Base-by-base conservation (phyloP, 2,329 filamentous ascomycete genomes). In the Alternaria arbusti region DNA sequence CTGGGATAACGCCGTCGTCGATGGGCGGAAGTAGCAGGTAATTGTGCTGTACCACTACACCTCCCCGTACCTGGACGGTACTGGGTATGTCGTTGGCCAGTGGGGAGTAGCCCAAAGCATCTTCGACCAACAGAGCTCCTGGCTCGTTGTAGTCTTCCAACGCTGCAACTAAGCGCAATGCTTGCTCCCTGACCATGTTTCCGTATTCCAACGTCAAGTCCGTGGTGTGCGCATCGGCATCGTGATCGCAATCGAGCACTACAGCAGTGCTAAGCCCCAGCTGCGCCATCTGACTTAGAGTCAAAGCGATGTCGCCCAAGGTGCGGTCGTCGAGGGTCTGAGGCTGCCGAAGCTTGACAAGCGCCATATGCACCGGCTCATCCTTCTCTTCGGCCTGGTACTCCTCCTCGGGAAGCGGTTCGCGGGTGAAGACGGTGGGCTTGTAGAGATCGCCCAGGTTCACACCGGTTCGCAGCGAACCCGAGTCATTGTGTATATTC, bases 201-300 rank as follows among this genome's bases (percentile, higher is more conserved):
- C 81, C 82, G 70, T 77, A 79, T 15, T 61, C 61, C 1, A 66
- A 54, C 79, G 36, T 71, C 64, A 68, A 68, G 63, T 74, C 75
- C 51, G 70, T 69, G 64, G 25, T 78, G 76, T 61, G 73, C 61
- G 60, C 77, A 23, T 59, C 76, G 47, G 63, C 67, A 17, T 82
- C 81, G 25, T 84, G 81, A 26, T 84, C 80, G 55, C 90, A 91
- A 71, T 97, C 95, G 9, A 97, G 83, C 1, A 98, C 91, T 0
- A 99, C 87, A 20, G 94, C 88, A 64, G 93, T 94, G 54, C 89
- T 85, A 69, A 99, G 86, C 3, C 96, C 95, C 13, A 99, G 86
- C 56, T 90, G 89, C 43, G 89, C 88, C 54, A 99, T 88, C 78
- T 97, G 95, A 28, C 90, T 90, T 44, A 99, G 81, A 0, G 96